Base-by-base conservation (phyloP, 495 filamentous ascomycete species). In the Lophiotrema nucula region DNA sequence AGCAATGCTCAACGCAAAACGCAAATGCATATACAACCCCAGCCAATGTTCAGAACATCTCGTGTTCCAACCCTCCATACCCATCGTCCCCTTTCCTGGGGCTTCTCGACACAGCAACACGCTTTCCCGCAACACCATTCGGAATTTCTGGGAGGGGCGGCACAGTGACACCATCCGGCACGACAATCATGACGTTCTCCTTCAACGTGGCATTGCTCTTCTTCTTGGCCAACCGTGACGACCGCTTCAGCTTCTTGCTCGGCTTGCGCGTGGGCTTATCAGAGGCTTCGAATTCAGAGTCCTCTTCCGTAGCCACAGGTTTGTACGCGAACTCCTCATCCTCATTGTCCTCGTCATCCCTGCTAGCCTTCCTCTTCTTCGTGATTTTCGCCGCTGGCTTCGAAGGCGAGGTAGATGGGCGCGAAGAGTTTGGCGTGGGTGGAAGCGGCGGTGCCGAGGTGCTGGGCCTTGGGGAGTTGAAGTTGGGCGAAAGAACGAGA, bases 401-500 rank as follows among this genome's bases (percentile, higher is more conserved):
- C 3, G 3, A 28, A 28, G 16, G 68, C 54, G 28, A 70, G 68
- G 1, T 69, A 58, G 42, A 13, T 10, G 43, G 28, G 3, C 15
- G 18, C 31, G 28, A 31, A 5, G 18, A 31, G 13, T 26, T 19
- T 15, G 43, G 28, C 11, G 10, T 15, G 11, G 28, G 27, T 8
- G 44, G 33, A 15, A 51, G n/a, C 3, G 31, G 41, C 19, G 19
- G 69, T 60, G 28, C 70, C 67, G 31, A 68, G 8, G 68, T 60
- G 31, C 70, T 67, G n/a, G n/a, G n/a, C n/a, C n/a, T n/a, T 27
- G 67, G 6, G 6, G 69, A 69, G 33, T 72, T 77, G 23, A 8
- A 28, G 10, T 58, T 76, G 38, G 76, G 74, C 31, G 72, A 73
- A 13, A 77, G 62, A 12, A 78, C 72, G 2, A 77, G 70, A 42